phyloP scores from a whole-genome alignment of 495 filamentous ascomycete species.

The Penicillium coprophilum region DNA sequence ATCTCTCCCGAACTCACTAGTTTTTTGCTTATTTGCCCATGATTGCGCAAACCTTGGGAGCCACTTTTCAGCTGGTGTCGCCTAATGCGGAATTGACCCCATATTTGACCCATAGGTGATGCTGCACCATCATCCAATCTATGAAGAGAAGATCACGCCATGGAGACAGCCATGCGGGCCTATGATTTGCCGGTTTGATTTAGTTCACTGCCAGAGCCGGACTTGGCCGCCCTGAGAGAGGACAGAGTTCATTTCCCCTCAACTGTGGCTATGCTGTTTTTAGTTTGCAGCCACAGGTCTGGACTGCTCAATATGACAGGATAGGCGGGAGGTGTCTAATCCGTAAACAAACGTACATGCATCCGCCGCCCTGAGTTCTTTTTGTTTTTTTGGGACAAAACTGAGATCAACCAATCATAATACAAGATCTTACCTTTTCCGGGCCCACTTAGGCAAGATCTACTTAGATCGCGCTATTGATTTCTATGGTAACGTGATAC shows the following conservation, averaged over 20 bases:
- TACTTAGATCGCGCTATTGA: conserved; percentile 7
- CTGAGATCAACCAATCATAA: conserved; percentile 6
- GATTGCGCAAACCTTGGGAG: conserved; percentile 1
- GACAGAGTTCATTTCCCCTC: neutral
- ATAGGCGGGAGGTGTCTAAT: neutral
- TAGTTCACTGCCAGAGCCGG: neutral
- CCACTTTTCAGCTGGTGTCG: conserved; percentile 7
- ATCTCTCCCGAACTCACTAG: neutral
- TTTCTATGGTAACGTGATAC: neutral
- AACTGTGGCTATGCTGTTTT: neutral
- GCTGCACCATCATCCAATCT: neutral
- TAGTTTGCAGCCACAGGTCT: neutral
- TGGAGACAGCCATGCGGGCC: neutral
- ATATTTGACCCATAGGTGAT: neutral
- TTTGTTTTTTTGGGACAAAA: neutral
- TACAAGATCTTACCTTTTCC: neutral
- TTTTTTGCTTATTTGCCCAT: neutral
- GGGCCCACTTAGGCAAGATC: conserved; percentile 1
- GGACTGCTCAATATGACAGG: neutral
- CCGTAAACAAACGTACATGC: neutral
- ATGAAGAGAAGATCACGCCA: neutral
- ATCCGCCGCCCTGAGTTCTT: neutral
- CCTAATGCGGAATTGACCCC: neutral
- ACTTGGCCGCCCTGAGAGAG: neutral
- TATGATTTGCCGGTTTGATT: conserved; percentile 4